phyloP scores from a whole-genome alignment of 352 stramenopile genomes.

The Blastocystis sp. region DNA sequence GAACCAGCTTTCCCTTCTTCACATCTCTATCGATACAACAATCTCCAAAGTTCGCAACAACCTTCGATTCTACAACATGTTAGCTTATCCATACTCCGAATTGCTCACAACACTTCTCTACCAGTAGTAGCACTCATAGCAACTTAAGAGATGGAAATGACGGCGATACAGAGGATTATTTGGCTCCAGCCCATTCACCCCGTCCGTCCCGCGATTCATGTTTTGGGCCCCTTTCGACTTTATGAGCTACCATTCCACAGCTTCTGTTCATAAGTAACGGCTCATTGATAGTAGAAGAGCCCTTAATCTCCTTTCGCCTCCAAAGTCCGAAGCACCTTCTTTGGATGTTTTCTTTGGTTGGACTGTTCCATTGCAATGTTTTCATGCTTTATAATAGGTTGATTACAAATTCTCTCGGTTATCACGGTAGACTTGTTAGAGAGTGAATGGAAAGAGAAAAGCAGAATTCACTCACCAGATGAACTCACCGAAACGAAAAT shows the following conservation, averaged over 20 bases:
- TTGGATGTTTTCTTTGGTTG: slow-evolving; percentile 40
- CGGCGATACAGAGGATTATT: neutral
- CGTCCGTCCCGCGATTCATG: too few species aligned
- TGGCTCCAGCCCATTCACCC: too few species aligned
- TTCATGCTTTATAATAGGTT: too few species aligned
- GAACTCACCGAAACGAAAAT: neutral
- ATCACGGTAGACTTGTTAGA: neutral
- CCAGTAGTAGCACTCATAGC: neutral
- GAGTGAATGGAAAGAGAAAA: neutral
- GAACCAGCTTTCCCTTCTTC: slow-evolving; percentile 26
- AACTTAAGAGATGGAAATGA: slow-evolving; percentile 40
- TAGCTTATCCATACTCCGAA: neutral
- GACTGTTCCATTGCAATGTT: slow-evolving; percentile 22
- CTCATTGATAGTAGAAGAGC: neutral
- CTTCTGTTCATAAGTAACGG: neutral
- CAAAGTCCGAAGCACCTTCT: neutral
- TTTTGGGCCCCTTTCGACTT: neutral
- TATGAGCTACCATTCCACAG: neutral
- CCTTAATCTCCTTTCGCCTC: too few species aligned
- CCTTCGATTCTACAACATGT: neutral
- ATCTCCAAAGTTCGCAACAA: slow-evolving; percentile 35
- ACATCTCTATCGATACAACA: slow-evolving; percentile 22
- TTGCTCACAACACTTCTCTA: neutral
- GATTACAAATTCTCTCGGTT: neutral
- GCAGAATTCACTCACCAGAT: neutral